Evolutionary conservation across 352 stramenopile species (phyloP).

Genomic region (Phytophthora multivora): DNA sequence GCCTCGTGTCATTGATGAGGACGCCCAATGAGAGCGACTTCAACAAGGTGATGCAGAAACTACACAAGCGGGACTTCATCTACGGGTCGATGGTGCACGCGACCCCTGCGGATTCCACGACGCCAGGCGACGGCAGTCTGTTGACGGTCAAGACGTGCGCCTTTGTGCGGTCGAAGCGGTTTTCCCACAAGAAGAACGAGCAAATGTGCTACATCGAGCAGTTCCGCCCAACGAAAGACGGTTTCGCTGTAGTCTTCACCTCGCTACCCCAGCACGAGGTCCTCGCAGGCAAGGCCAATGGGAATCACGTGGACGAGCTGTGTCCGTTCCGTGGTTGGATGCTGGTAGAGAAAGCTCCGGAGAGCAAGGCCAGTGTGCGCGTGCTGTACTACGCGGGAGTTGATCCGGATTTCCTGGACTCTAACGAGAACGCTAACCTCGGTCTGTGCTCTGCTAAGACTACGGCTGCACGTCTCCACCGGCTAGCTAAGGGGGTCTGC

Average conservation of each 20-base stretch:
- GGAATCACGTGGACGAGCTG: constrained; percentile 36
- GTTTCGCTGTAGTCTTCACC: constrained; percentile 36
- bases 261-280: constrained; percentile 35
- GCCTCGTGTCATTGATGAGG: constrained; percentile 25
- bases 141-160: constrained; percentile 42
- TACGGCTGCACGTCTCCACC: constrained; percentile 29
- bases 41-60: constrained; percentile 42
- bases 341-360: constrained; percentile 34
- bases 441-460: constrained; percentile 32
- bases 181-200: constrained; percentile 44
- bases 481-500: constrained; percentile 37
- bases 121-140: constrained; percentile 9
- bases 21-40: constrained; percentile 38
- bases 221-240: constrained; percentile 37
- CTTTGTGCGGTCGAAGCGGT: constrained; percentile 34
- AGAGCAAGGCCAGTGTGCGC: constrained; percentile 33
- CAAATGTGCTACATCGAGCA: constrained; percentile 47
- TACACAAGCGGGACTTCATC: constrained; percentile 54
- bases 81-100: constrained; percentile 50
- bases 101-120: not conserved
- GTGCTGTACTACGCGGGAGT: constrained; percentile 34
- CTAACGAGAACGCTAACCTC: constrained; percentile 6
- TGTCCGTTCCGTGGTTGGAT: constrained; percentile 30
- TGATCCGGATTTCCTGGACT: constrained; percentile 13
- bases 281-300: constrained; percentile 37